Base-by-base conservation (phyloP, 1,139 yeast genomes). In the Arxiozyma heterogenica region DNA sequence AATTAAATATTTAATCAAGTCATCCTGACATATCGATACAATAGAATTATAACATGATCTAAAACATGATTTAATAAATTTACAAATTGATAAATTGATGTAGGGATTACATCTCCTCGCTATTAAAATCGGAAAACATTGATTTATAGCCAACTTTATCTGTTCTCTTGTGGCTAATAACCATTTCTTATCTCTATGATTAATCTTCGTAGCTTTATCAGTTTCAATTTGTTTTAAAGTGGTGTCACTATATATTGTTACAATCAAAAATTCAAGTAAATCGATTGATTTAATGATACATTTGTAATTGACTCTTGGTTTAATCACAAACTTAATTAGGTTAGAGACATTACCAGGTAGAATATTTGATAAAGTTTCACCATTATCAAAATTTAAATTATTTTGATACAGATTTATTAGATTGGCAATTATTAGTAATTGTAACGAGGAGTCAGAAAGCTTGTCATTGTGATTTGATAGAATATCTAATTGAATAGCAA, bases 151-250 rank as follows among this genome's bases (percentile, higher is more conserved):
- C 22, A 55, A 50, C 25, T 59, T 78, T 25, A 86, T 73, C 62
- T 87, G 93, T 39, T 73, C 71, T 1, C 84, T 73, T 0, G 91
- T 83, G 0, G 84, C 88, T 21, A 65, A 71, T 22, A 85, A 67
- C 95, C 95, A 87, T 11, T 79, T 65, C 15, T 71, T 69, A 1
- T 81, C 75, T 59, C 90, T 72, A 57, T 77, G 80, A 17, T 18
- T 21, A 21, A n/a, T 43, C 5, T 15, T 27, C 12, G 23, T n/a
- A 15, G 23, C 5, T 22, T 15, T 11, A 12, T 43, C 46, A 22
- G 15, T 43, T 27, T 44, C 9, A 21, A 18, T 34, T 21, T 34
- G 49, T 12, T 51, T 44, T 8, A 78, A 61, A 17, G 72, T 74
- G 2, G 61, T 55, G 60, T 81, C 84, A 45, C 71, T 67, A 57